phyloP scores from a whole-genome alignment of 2,329 filamentous ascomycete species.

The Diaporthe aspalathi region DNA sequence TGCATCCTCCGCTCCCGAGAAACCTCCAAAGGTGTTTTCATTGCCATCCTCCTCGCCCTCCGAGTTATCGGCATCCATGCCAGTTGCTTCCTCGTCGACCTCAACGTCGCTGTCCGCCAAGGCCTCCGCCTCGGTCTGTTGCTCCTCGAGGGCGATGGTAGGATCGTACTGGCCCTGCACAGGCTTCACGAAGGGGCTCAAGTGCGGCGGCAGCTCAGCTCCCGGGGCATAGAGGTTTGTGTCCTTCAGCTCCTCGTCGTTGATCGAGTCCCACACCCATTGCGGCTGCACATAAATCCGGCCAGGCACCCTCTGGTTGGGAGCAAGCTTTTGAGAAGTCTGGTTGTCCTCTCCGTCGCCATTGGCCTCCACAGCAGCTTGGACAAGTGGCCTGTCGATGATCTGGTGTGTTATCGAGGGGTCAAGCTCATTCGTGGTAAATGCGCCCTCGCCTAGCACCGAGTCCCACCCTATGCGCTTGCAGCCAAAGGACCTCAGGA shows the following conservation, averaged over 20 bases:
- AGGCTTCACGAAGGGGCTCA: constrained; percentile 94
- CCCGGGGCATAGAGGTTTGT: constrained; percentile 92
- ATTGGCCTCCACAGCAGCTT: constrained; percentile 64
- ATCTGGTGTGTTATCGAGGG: constrained; percentile 95
- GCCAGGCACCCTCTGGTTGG: constrained; percentile 84
- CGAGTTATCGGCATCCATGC: constrained; percentile 62
- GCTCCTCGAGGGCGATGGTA: constrained; percentile 83
- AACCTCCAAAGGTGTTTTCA: constrained; percentile 60
- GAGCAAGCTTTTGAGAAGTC: constrained; percentile 67
- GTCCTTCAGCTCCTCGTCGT: constrained; percentile 88
- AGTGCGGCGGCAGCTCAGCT: constrained; percentile 88
- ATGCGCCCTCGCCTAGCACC: constrained; percentile 90
- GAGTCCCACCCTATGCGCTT: constrained; percentile 96
- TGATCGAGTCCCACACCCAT: constrained; percentile 98
- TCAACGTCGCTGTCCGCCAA: constrained; percentile 66
- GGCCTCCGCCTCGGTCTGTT: constrained; percentile 88
- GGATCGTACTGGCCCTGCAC: constrained; percentile 93
- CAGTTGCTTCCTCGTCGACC: constrained; percentile 59
- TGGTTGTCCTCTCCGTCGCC: constrained; percentile 69
- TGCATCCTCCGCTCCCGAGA: constrained; percentile 61
- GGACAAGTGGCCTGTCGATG: constrained; percentile 86
- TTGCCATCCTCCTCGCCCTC: constrained; percentile 59
- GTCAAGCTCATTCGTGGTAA: constrained; percentile 89
- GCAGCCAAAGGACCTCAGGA: constrained; percentile 93
- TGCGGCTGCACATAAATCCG: constrained; percentile 95